These are phyloP conservation scores for Xylaria sp. DNA, from an alignment of 2,329 filamentous ascomycete genomes.

Conservation along the genomic window DNA sequence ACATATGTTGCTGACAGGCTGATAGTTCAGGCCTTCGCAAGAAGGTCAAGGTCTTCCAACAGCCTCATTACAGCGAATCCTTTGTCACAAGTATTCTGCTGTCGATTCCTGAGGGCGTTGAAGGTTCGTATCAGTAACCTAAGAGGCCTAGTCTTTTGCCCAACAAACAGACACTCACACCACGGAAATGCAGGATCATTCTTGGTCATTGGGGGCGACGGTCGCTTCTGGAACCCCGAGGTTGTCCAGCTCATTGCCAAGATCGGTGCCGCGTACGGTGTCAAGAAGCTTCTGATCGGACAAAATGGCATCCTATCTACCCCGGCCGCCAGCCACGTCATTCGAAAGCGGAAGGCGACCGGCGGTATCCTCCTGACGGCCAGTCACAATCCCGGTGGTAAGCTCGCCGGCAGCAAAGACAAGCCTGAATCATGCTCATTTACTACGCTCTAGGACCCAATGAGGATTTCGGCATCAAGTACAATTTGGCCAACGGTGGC, in stretches of 20 bases:
- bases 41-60: slow-evolving; percentile 97
- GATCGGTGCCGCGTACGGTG: slow-evolving; percentile 94
- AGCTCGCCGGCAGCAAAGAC: slow-evolving; percentile 40
- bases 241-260: slow-evolving; percentile 96
- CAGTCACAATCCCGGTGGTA: slow-evolving; percentile 97
- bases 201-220: slow-evolving; percentile 97
- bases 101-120: slow-evolving; percentile 91
- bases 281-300: slow-evolving; percentile 97
- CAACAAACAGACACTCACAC: slow-evolving; percentile 12
- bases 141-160: not conserved
- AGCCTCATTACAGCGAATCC: slow-evolving; percentile 93
- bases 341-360: slow-evolving; percentile 91
- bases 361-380: slow-evolving; percentile 96
- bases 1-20: slow-evolving; percentile 25
- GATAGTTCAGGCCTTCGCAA: slow-evolving; percentile 94
- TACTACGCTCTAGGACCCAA: slow-evolving; percentile 68
- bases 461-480: slow-evolving; percentile 99
- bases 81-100: slow-evolving; percentile 94
- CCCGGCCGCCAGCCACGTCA: slow-evolving; percentile 93
- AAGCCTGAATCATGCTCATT: not conserved
- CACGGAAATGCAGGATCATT: slow-evolving; percentile 60
- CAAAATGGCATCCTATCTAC: slow-evolving; percentile 97
- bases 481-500: slow-evolving; percentile 96
- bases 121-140: slow-evolving; percentile 58
- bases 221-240: slow-evolving; percentile 95